Evolutionary conservation across 208 protist genomes (phyloP).

Genomic region (Acanthamoeba castellanii): DNA sequence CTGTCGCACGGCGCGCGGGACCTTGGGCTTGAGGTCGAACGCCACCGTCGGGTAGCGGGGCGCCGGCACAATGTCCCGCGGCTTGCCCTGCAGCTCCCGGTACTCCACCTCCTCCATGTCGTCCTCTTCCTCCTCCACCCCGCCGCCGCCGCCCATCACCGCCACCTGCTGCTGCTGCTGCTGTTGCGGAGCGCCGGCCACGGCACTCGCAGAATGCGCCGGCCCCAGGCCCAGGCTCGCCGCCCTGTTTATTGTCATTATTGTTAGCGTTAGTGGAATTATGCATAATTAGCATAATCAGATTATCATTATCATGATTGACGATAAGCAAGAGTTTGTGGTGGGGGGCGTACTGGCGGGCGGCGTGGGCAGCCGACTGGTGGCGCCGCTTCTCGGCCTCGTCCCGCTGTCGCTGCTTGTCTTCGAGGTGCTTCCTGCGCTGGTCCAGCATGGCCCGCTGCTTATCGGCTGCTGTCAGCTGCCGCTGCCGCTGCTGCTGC

Average conservation of each 20-base stretch:
- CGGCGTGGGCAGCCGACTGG: neutral
- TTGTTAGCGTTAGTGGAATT: too few relatives aligned
- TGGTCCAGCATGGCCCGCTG: neutral
- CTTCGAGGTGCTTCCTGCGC: neutral
- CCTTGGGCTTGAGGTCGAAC: constrained; percentile 5
- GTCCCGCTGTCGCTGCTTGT: neutral
- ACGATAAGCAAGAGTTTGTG: too few relatives aligned
- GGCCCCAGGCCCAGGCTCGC: neutral
- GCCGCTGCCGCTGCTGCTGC: neutral
- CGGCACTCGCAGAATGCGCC: neutral
- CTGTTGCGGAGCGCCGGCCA: neutral
- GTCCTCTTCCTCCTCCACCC: neutral
- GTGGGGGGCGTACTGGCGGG: neutral
- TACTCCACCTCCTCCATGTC: constrained; percentile 32
- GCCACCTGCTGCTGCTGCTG: neutral
- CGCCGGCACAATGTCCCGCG: constrained; percentile 6
- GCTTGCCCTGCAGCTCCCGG: constrained; percentile 20
- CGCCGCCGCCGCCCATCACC: neutral
- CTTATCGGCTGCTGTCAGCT: neutral
- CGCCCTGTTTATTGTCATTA: neutral
- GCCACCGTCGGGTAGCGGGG: neutral
- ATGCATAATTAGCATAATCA: too few relatives aligned
- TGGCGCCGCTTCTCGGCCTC: neutral
- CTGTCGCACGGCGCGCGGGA: neutral
- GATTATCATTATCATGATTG: too few relatives aligned